Conservation (phyloP, 495 filamentous ascomycete genomes). For the Podospora tetraspora region DNA sequence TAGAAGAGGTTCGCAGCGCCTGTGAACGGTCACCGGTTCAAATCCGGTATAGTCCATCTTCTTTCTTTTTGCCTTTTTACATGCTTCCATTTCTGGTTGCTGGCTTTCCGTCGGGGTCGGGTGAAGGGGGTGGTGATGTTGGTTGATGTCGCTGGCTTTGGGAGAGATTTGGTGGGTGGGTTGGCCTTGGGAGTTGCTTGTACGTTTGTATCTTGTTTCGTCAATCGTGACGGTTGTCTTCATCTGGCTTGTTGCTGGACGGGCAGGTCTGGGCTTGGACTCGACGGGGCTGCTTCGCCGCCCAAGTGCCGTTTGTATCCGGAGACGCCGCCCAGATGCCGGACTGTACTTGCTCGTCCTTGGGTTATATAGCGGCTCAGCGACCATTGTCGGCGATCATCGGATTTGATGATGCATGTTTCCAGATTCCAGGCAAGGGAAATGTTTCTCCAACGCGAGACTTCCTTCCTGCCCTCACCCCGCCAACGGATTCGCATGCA, state of each 20-base stretch:
- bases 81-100: not conserved
- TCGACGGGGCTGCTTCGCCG: not conserved
- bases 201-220: not conserved
- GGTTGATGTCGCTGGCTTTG: no score
- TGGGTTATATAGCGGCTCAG: not conserved
- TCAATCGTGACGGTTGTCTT: not conserved
- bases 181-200: not conserved
- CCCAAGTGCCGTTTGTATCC: not conserved
- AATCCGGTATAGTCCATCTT: not conserved
- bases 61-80: not conserved
- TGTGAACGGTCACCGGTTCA: not conserved
- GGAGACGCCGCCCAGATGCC: not conserved
- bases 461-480: slow-evolving; percentile 42
- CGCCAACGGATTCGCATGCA: slow-evolving; percentile 93
- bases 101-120: not conserved
- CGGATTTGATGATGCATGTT: not conserved
- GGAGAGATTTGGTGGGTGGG: not conserved
- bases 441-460: not conserved
- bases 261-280: not conserved
- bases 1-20: not conserved
- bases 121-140: not conserved
- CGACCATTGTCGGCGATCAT: not conserved
- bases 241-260: not conserved
- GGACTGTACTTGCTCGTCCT: not conserved
- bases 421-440: not conserved